Base-by-base conservation (phyloP, 352 stramenopile genomes). In the Phytophthora nicotianae region DNA sequence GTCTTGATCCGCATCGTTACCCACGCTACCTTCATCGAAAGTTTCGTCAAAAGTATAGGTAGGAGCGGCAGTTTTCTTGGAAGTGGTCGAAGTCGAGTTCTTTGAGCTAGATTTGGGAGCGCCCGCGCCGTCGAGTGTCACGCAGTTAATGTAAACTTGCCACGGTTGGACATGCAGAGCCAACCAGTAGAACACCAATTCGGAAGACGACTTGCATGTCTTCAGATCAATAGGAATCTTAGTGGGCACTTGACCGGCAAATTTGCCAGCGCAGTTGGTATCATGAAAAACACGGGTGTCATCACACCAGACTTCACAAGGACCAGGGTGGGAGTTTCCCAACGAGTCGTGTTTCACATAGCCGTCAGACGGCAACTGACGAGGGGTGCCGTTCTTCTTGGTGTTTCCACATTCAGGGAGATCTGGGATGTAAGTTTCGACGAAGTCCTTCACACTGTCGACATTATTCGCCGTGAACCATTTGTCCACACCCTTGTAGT, bases 241-340 rank as follows among this genome's bases (percentile, higher is more conserved):
- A 17, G 68, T 62, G 0, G 70, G 71, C 4, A 48, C 54, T 48
- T 74, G 42, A 9, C 51, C 56, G 7, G 64, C 19, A 19, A 63
- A 74, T 49, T 67, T 51, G 16, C 46, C 27, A 8, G 50, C 63
- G 14, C 74, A 83, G 61, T 83, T 76, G n/a, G 59, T 49, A 33
- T 75, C 51, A 50, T 75, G 55, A 38, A 78, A 77, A 19, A 83
- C 70, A 32, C 68, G 74, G 5, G 60, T 74, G 49, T 65, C 57
- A 58, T 79, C 69, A 24, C 68, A 78, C 74, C 74, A 83, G 23
- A 83, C 60, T 43, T 83, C 71, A n/a, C 74, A 83, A 40, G 74
- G 74, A 11, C 70, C 74, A 0, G 65, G 62, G 54, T 83, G 74
- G 9, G 67, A 75, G 47, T 48, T 71, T 26, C 62, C 60, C 2